phyloP scores from a whole-genome alignment of 192 early-diverging fungal genomes.

The Jimgerdemannia flammicorona region DNA sequence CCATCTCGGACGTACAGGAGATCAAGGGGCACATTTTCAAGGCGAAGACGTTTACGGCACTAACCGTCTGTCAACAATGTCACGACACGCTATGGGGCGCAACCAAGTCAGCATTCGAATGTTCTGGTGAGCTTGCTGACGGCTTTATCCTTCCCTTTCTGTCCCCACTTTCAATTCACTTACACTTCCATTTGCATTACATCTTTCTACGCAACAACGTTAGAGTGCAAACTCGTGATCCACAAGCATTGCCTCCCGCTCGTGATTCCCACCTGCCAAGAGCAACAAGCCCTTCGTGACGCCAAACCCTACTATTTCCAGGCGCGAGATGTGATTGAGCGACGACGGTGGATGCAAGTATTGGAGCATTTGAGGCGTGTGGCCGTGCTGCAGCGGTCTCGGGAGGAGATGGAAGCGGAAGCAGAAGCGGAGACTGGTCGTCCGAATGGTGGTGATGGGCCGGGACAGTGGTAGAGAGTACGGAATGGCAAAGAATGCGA shows the following conservation, averaged over 20 bases:
- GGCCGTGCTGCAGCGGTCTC: not conserved
- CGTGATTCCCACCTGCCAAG: constrained; percentile 31
- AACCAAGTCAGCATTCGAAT: not conserved
- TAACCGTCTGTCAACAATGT: constrained; percentile 1
- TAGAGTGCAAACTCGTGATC: constrained; percentile 34
- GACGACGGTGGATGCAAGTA: constrained; percentile 29
- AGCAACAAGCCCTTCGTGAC: constrained; percentile 33
- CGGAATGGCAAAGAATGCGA: too few species aligned
- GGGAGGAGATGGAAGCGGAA: not conserved
- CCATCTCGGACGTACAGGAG: not conserved
- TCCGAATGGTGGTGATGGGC: not conserved
- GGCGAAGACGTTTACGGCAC: not conserved
- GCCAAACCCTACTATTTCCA: constrained; percentile 28
- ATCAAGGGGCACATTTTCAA: constrained; percentile 1
- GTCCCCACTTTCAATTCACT: too few species aligned
- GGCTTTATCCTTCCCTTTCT: too few species aligned
- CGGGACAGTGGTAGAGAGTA: not conserved
- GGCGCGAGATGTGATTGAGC: constrained; percentile 34
- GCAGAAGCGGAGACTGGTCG: not conserved
- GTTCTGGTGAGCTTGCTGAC: not conserved
- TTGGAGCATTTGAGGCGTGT: constrained; percentile 14
- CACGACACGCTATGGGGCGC: constrained; percentile 1
- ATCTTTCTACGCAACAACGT: not conserved
- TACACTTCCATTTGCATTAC: not conserved
- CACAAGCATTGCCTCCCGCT: constrained; percentile 33